Base-by-base conservation (phyloP, 2,329 filamentous ascomycete species). In the Ophiognomonia clavigignenti-juglandacearum region DNA sequence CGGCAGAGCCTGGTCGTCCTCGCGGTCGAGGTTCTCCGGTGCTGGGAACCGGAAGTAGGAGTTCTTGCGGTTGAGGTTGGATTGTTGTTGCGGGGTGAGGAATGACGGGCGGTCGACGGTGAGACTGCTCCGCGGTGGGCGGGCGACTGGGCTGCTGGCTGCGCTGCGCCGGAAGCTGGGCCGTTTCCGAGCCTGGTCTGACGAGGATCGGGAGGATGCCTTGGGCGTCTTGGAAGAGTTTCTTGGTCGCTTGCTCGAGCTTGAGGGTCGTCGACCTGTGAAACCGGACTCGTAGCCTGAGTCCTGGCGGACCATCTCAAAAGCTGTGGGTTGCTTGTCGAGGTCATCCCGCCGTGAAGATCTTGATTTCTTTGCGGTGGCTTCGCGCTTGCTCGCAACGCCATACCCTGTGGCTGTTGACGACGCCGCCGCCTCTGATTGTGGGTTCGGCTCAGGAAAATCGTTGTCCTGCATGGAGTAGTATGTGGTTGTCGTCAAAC, bases 201-300 rank as follows among this genome's bases (percentile, higher is more conserved):
- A 37, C 11, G 24, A 41, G 60, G 55, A 24, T 34, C 24, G 6
- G 6, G 53, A 50, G 4, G 63, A 61, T 1, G 64, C 60, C 2
- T 56, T 56, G 6, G 59, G 53, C 7, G 63, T 63, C 8, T 54
- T 54, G 8, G 58, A 52, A 5, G 66, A 62, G 13, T 56, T 56
- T 27, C 60, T 57, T 14, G 55, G 57, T 8, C 55, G 54, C 27
- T 37, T 45, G 29, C 59, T 61, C 14, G 59, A 56, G 4, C 58
- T 60, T 3, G 72, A 73, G 14, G 60, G 61, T 8, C 63, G 64
- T 2, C 71, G 67, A 8, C 64, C 24, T n/a, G 45, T 49, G 39
- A 6, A 10, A 26, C 46, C 67, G 3, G 77, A 80, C 56, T 76
- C 77, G 55, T 82, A 81, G 27, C 78, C 78, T 0, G 78, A 81